A percentile compares a stretch with the other conserved stretches of the same genome.
phyloP scores from a whole-genome alignment of 73 alveolate genomes.

The Stentor roeselii region DNA sequence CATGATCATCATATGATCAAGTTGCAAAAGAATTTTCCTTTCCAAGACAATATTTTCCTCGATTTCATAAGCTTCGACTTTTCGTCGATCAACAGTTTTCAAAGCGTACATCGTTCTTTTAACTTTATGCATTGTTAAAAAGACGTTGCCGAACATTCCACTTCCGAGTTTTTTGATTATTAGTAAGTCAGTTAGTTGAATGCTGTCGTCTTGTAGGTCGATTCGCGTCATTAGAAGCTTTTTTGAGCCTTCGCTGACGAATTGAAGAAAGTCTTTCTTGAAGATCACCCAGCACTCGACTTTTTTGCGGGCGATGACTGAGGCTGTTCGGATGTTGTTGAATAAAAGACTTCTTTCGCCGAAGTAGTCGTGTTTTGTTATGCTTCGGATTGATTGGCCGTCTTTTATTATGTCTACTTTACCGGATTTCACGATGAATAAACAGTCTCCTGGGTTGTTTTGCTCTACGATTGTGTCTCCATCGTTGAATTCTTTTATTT shows the following conservation, averaged over 20 bases:
- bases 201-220: constrained; percentile 27
- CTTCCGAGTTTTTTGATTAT: constrained; percentile 36
- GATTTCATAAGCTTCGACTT: too few relatives aligned
- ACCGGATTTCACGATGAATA: constrained; percentile 50
- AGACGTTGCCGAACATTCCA: constrained; percentile 54
- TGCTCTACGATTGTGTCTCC: constrained; percentile 32
- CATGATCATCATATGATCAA: too few relatives aligned
- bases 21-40: too few relatives aligned
- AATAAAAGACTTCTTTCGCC: constrained; percentile 53
- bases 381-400: constrained; percentile 35
- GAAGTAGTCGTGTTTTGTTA: constrained; percentile 49
- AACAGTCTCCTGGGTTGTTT: constrained; percentile 38
- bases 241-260: constrained; percentile 49
- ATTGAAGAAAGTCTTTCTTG: constrained; percentile 51
- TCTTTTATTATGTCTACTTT: constrained; percentile 38
- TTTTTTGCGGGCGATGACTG: constrained; percentile 36
- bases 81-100: too few relatives aligned
- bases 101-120: constrained; percentile 25
- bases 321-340: constrained; percentile 46
- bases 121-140: constrained; percentile 34
- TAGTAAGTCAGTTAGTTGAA: constrained; percentile 33
- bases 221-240: constrained; percentile 25
- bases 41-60: too few relatives aligned
- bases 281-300: constrained; percentile 35
- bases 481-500: constrained; percentile 9